These are phyloP conservation scores for Colletotrichum salicis DNA, from an alignment of 2,329 filamentous ascomycete species.

Conservation along the genomic window DNA sequence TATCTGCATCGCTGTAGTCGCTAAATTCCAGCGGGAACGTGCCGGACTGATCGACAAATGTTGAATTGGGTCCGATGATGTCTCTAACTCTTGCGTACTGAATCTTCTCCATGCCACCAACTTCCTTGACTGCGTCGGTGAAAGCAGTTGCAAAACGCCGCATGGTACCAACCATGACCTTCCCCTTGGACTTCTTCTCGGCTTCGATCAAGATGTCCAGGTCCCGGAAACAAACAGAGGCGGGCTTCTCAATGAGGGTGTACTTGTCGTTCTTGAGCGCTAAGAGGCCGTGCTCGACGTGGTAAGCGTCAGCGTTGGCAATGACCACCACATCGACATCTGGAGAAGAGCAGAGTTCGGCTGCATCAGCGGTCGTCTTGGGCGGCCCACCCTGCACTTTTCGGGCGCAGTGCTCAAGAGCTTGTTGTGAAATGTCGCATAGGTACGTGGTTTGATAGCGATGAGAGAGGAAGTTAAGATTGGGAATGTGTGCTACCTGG, in stretches of 20 bases:
- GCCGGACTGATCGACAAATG: conserved; percentile 59
- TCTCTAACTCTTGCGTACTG: conserved; percentile 62
- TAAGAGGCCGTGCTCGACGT: conserved; percentile 60
- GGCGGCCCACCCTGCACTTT: conserved; percentile 38
- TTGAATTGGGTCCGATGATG: conserved; percentile 62
- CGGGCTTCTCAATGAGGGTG: conserved; percentile 69
- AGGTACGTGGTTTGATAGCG: conserved; percentile 59
- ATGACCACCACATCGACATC: conserved; percentile 66
- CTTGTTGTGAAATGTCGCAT: conserved; percentile 59
- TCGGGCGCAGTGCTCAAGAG: conserved; percentile 41
- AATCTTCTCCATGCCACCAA: conserved; percentile 61
- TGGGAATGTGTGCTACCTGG: conserved; percentile 65
- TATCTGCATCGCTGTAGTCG: conserved; percentile 49
- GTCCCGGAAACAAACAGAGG: conserved; percentile 59
- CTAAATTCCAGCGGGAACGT: conserved; percentile 56
- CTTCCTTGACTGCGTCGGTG: conserved; percentile 62
- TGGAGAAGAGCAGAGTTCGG: conserved; percentile 53
- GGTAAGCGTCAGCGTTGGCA: conserved; percentile 63
- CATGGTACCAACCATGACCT: conserved; percentile 70
- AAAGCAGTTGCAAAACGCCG: conserved; percentile 69
- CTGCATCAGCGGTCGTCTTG: conserved; percentile 48
- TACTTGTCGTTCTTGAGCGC: conserved; percentile 66
- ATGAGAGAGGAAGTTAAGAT: conserved; percentile 54
- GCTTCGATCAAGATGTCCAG: conserved; percentile 60
- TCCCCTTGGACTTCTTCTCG: conserved; percentile 53